Conservation (phyloP, 1,139 yeast species). For the Diutina ranongensis region DNA sequence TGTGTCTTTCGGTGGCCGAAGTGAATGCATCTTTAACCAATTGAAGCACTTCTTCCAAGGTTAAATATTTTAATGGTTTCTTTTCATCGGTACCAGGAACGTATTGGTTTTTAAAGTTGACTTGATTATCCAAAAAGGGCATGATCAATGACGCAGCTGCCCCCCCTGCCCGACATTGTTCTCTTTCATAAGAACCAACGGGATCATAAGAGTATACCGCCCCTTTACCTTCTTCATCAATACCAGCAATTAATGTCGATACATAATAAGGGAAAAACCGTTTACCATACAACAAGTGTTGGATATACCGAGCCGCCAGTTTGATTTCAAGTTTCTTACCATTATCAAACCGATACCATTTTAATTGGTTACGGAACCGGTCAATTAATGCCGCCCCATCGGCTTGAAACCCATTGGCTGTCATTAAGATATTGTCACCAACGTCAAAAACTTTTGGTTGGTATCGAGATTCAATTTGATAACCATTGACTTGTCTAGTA, state of each 20-base stretch:
- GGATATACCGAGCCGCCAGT: conserved; percentile 85
- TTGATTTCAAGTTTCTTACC: conserved; percentile 56
- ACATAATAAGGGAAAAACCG: conserved; percentile 96
- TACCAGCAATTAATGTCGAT: conserved; percentile 87
- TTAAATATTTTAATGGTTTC: conserved; percentile 49
- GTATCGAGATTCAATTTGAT: conserved; percentile 84
- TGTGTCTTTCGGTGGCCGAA: conserved; percentile 96
- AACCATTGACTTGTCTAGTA: conserved; percentile 92
- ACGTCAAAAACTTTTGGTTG: conserved; percentile 85
- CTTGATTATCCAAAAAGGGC: conserved; percentile 97
- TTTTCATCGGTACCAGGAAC: conserved; percentile 64
- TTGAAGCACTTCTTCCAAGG: conserved; percentile 74
- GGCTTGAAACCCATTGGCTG: conserved; percentile 95
- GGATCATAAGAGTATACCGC: conserved; percentile 96
- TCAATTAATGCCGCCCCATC: conserved; percentile 83
- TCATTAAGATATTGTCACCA: conserved; percentile 78
- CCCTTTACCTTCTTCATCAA: conserved; percentile 91
- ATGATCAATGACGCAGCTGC: conserved; percentile 92
- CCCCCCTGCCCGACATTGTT: conserved; percentile 96
- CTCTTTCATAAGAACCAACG: conserved; percentile 95
- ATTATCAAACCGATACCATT: conserved; percentile 86
- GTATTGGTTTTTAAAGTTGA: conserved; percentile 82
- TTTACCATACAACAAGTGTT: conserved; percentile 83
- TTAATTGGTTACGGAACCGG: conserved; percentile 62
- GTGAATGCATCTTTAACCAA: conserved; percentile 89